Base-by-base conservation (phyloP, 2,329 filamentous ascomycete species). In the Neofusicoccum parvum region DNA sequence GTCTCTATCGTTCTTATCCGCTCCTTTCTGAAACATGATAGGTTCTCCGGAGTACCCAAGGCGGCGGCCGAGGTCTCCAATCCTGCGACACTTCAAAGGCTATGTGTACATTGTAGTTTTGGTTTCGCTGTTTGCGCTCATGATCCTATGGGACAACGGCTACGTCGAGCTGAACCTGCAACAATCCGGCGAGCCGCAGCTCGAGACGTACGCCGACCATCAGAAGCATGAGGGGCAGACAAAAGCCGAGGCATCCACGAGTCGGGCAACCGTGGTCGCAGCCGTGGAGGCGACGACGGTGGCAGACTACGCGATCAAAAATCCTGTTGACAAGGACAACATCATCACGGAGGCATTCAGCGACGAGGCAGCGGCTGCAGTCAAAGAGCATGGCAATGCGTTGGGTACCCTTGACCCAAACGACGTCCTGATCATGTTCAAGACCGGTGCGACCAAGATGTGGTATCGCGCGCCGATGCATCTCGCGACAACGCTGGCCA, bases 361-460 rank as follows among this genome's bases (percentile, higher is more conserved):
- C 36, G 23, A 34, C 15, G 17, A 17, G 2, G n/a, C 34, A 17
- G n/a, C 51, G n/a, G 11, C 34, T 4, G 51, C 34, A n/a, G 5
- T 39, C n/a, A 49, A 49, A 32, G 20, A 27, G 15, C 43, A 46
- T 17, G 43, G 43, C 43, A 20, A 17, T 5, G 17, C 17, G 20
- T 20, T 32, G 27, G 27, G 27, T 14, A 15, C 27, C 3, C 27
- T 51, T 4, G 20, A 43, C 37, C 53, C 53, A 12, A 27, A n/a
- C 41, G 27, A 49, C n/a, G 43, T 48, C 41, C 43, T 62, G 9
- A 46, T 62, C 43, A 48, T 46, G 27, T n/a, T 62, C 41, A 62
- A 62, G n/a, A 62, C 58, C 10, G 58, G 58, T 32, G 58, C 58
- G 5, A 62, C 46, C 7, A 49, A 48, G 41, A 11, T 49, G 14